phyloP scores from a whole-genome alignment of 2,329 filamentous ascomycete genomes.

The Xylaria sp. region DNA sequence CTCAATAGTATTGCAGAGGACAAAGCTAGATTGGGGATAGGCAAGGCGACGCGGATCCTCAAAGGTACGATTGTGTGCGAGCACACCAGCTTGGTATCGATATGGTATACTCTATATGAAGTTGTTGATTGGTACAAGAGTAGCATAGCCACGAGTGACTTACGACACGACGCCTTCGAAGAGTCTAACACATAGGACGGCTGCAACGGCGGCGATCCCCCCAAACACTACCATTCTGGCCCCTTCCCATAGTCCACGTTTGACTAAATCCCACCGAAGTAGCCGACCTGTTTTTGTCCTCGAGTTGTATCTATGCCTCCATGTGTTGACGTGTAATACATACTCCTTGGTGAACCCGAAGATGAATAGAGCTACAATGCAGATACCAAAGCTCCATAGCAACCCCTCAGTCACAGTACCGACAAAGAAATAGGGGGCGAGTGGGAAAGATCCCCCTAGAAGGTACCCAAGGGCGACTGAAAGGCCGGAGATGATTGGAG shows the following conservation, averaged over 20 bases:
- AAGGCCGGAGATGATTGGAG: constrained; percentile 65
- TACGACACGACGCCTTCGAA: constrained; percentile 51
- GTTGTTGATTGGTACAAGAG: constrained; percentile 3
- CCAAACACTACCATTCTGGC: constrained; percentile 67
- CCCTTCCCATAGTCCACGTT: constrained; percentile 57
- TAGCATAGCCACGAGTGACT: constrained; percentile 6
- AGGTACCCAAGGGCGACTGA: constrained; percentile 77
- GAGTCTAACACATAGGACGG: constrained; percentile 63
- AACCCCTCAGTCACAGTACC: constrained; percentile 59
- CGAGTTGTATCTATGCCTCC: constrained; percentile 36
- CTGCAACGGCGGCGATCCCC: constrained; percentile 64
- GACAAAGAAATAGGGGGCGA: constrained; percentile 75
- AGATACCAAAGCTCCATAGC: constrained; percentile 68
- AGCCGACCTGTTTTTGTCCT: constrained; percentile 49
- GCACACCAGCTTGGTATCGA: not conserved
- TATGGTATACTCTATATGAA: constrained; percentile 16
- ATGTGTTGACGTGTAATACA: constrained; percentile 43
- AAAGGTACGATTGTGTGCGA: not conserved
- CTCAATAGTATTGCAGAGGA: constrained; percentile 3
- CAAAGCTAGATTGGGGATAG: constrained; percentile 3
- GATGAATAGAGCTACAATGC: constrained; percentile 66
- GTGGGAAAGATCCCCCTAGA: constrained; percentile 74
- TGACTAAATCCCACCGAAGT: constrained; percentile 47
- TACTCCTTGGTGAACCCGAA: constrained; percentile 75
- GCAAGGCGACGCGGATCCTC: not conserved